A percentile compares a stretch with the other conserved stretches of the same genome.
Conservation (phyloP, 306 rosid species). For the Albizia julibrissin region DNA sequence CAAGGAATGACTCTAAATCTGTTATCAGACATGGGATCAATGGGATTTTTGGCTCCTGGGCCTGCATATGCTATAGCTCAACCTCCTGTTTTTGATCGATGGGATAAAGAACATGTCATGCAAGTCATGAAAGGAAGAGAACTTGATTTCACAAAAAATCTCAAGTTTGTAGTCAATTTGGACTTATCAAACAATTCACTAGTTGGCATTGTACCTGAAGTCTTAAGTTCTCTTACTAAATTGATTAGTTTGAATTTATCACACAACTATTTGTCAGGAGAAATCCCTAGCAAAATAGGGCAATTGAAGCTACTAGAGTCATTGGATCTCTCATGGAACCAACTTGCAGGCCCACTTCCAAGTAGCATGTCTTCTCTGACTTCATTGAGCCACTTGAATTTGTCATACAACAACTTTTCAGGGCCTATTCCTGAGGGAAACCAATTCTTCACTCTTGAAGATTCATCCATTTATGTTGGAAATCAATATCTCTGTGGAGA, state of each 20-base stretch:
- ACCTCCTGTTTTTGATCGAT: not conserved
- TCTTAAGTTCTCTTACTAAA: not conserved
- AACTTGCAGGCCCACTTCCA: conserved; percentile 27
- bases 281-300: conserved; percentile 20
- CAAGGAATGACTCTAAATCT: not conserved
- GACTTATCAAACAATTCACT: conserved; percentile 24
- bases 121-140: conserved; percentile 1
- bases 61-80: too few relatives aligned
- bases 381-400: conserved; percentile 15
- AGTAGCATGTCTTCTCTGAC: conserved; percentile 27
- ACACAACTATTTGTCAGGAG: conserved; percentile 7
- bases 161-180: not conserved
- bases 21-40: not conserved
- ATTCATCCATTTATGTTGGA: not conserved
- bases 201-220: conserved; percentile 6
- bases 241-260: conserved; percentile 5
- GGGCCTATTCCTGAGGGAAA: conserved; percentile 26
- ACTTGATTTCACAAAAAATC: not conserved
- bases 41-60: too few relatives aligned
- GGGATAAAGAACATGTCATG: not conserved
- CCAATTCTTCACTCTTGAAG: conserved; percentile 12
- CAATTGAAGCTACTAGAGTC: not conserved
- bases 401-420: conserved; percentile 31
- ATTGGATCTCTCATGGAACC: conserved; percentile 30
- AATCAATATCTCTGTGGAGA: not conserved